phyloP scores from a whole-genome alignment of 2,329 filamentous ascomycete genomes.

The Ophiostoma perfectum region DNA sequence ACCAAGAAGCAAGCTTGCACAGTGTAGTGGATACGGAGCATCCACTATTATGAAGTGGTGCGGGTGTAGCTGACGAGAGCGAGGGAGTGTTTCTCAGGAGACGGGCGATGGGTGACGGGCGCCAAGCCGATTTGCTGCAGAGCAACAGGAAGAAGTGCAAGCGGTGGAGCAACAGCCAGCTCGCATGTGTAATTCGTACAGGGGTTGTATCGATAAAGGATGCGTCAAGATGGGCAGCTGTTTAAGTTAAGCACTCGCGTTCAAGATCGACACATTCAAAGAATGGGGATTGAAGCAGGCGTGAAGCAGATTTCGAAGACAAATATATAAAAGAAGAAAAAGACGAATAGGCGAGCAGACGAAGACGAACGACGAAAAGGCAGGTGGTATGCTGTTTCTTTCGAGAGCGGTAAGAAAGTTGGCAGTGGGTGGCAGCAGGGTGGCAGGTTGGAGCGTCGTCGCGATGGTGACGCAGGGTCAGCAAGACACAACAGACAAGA shows the following conservation, averaged over 20 bases:
- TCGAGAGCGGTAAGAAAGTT: neutral
- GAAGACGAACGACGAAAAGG: too few relatives aligned
- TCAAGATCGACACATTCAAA: too few relatives aligned
- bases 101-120: slow-evolving; percentile 9
- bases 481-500: slow-evolving; percentile 17
- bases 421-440: neutral
- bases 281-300: too few relatives aligned
- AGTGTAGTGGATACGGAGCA: slow-evolving; percentile 15
- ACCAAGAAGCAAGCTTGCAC: slow-evolving; percentile 6
- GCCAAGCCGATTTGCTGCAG: slow-evolving; percentile 23
- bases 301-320: too few relatives aligned
- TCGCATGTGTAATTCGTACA: neutral
- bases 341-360: too few relatives aligned
- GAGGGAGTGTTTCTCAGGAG: slow-evolving; percentile 19
- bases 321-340: too few relatives aligned
- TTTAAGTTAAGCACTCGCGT: too few relatives aligned
- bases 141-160: slow-evolving; percentile 12
- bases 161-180: slow-evolving; percentile 11
- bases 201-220: neutral
- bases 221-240: too few relatives aligned
- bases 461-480: slow-evolving; percentile 17
- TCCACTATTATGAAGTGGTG: slow-evolving; percentile 1
- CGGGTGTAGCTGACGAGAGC: neutral
- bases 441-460: slow-evolving; percentile 7
- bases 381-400: too few relatives aligned